Evolutionary conservation across 768 basidiomycete genomes (phyloP), one percentile per base, ranked within the genome.

Genomic region (Boletellus emodensis): DNA sequence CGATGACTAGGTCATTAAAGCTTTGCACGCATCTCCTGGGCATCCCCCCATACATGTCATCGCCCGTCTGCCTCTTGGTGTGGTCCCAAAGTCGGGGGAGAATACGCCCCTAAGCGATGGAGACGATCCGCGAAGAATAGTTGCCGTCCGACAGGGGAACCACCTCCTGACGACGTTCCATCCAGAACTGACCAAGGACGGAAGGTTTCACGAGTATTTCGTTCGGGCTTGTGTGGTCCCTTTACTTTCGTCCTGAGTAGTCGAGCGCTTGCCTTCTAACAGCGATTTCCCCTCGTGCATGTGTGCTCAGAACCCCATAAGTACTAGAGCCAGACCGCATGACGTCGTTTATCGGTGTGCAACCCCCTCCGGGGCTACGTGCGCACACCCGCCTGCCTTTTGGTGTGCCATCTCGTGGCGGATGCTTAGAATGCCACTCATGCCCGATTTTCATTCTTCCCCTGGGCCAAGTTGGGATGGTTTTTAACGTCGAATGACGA

Each of bases 111-210:
- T 74, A 34, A 58, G 77, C 20, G 70, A 74, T 40, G 70, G 74
- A 49, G 68, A 74, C 34, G 84, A 85, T 56, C 78, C 80, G 8
- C 78, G 76, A 61, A 84, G 77, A 11, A 82, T 90, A 55, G 94
- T 97, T 43, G 93, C 93, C 15, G 69, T 94, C 15, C 81, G 85
- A 3, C 90, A 96, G 63, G 94, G 94, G 24, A 75, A 72, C 24
- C 85, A 92, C 63, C 73, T 98, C 53, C 76, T 94, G 26, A 93
- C 94, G 4, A 90, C 86, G 0, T 97, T 96, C 72, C 95, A 98
- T 63, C 95, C 94, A 0, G 95, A 98, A 67, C 73, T 98, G 40
- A 94, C 90, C 20, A 75, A 77, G 49, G 95, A 98, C 61, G 70
- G 80, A 51, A 82, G 94, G 35, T 90, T 97, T 62, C 94, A 96